phyloP scores from a whole-genome alignment of 2,329 filamentous ascomycete genomes.

The Aspergillus thermomutatus region DNA sequence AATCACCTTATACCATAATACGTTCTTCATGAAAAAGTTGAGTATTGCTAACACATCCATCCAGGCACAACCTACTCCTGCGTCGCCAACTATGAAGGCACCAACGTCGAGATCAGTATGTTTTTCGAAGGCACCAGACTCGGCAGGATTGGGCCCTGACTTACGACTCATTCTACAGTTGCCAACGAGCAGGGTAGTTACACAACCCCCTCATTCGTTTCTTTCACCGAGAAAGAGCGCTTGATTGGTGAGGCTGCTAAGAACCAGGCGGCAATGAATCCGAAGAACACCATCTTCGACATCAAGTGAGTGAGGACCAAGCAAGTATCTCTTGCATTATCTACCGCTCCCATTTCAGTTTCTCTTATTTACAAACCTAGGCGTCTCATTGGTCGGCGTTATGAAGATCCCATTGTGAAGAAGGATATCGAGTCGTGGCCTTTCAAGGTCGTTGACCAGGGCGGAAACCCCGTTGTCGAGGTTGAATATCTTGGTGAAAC shows the following conservation, averaged over 20 bases:
- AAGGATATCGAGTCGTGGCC: slow-evolving; percentile 99
- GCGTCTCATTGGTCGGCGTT: slow-evolving; percentile 95
- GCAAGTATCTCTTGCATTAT: not conserved
- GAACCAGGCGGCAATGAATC: slow-evolving; percentile 99
- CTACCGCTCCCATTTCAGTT: not conserved
- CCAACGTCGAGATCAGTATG: slow-evolving; percentile 97
- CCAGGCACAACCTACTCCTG: slow-evolving; percentile 99
- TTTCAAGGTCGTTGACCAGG: slow-evolving; percentile 94
- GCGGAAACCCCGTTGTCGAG: slow-evolving; percentile 84
- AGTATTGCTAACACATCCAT: slow-evolving; percentile 22
- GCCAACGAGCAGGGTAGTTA: slow-evolving; percentile 99
- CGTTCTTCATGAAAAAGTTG: not conserved
- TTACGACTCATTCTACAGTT: slow-evolving; percentile 49
- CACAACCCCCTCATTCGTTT: slow-evolving; percentile 98
- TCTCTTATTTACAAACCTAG: slow-evolving; percentile 44
- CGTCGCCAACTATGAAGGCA: slow-evolving; percentile 98
- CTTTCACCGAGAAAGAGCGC: slow-evolving; percentile 97
- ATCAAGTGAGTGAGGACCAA: slow-evolving; percentile 69
- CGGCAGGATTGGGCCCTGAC: not conserved
- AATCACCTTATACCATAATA: slow-evolving; percentile 1
- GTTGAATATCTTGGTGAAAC: slow-evolving; percentile 93
- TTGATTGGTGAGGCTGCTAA: slow-evolving; percentile 99
- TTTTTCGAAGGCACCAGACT: slow-evolving; percentile 18
- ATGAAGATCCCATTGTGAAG: slow-evolving; percentile 94
- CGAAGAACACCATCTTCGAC: slow-evolving; percentile 96